Evolutionary conservation across 2,329 filamentous ascomycete species (phyloP).

Genomic region (Cytospora paraplurivora): DNA sequence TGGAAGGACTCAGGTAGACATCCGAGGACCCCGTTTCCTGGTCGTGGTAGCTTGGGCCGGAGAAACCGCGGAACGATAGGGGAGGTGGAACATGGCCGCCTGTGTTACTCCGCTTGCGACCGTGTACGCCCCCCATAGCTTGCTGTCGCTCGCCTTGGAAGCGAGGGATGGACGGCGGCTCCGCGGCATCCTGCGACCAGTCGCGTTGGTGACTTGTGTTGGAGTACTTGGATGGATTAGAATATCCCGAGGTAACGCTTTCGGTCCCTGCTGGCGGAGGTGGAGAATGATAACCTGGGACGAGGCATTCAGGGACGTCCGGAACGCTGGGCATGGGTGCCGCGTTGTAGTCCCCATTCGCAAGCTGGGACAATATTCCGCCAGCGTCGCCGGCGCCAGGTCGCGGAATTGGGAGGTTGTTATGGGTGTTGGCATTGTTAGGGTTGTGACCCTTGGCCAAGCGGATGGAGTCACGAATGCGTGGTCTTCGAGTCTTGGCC

Average conservation of each 20-base stretch:
- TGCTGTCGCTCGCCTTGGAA: slow-evolving; percentile 57
- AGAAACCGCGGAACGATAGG: slow-evolving; percentile 78
- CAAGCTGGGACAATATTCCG: slow-evolving; percentile 19
- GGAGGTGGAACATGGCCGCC: slow-evolving; percentile 72
- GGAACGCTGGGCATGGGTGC: slow-evolving; percentile 49
- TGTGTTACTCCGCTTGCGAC: slow-evolving; percentile 87
- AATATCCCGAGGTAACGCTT: slow-evolving; percentile 27
- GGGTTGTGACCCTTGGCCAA: slow-evolving; percentile 72
- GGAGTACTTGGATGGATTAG: slow-evolving; percentile 34
- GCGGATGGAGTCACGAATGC: slow-evolving; percentile 85
- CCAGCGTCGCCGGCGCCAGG: slow-evolving; percentile 26
- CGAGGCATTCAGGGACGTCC: slow-evolving; percentile 48
- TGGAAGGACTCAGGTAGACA: slow-evolving; percentile 46
- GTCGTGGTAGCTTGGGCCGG: slow-evolving; percentile 53
- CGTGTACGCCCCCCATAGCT: slow-evolving; percentile 52
- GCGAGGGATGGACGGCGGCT: slow-evolving; percentile 71
- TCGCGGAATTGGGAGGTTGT: slow-evolving; percentile 39
- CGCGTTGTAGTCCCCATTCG: slow-evolving; percentile 18
- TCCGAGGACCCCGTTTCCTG: slow-evolving; percentile 42
- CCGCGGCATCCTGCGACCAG: slow-evolving; percentile 62
- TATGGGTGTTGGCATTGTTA: slow-evolving; percentile 67
- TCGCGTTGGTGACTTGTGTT: slow-evolving; percentile 45
- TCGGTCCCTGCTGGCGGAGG: slow-evolving; percentile 13
- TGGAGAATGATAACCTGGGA: slow-evolving; percentile 33
- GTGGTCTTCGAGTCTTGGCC: slow-evolving; percentile 51